Evolutionary conservation across 768 basidiomycete species (phyloP), one percentile per base, ranked within the genome.

Genomic region (Krasilnikovozyma curviuscula): DNA sequence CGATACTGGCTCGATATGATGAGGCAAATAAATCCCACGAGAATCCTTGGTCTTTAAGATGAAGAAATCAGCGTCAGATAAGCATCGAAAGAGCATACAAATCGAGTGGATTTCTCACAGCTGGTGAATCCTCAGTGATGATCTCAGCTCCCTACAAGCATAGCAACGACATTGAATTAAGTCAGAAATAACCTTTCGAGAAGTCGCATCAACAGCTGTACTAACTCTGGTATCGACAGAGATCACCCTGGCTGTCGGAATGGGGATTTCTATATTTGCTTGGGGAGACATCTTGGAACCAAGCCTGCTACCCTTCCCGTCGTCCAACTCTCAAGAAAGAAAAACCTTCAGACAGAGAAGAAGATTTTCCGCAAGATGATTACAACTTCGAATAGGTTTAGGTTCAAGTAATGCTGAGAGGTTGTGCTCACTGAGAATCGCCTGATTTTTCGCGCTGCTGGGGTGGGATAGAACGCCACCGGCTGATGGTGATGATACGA

Each of bases 1-100:
- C 18, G 88, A 93, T 14, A 98, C 80, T 21, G 85, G 84, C 66
- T 98, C 93, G 53, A 91, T 91, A 68, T 97, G 78, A 61, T 93
- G 89, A 46, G 93, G 93, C 28, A 98, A 73, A 67, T 97, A 97
- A 58, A 98, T 95, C 9, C 88, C 91, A 61, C 89, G 72, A 59
- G 84, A 88, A 65, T 95, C 89, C 55, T 86, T 70, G 34, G 83
- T 86, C 85, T 86, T 56, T 14, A 41, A 40, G 1, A 33, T 46
- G 52, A 49, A 34, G 31, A 46, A 24, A 46, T 38, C 18, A 38
- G 38, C 44, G 45, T 39, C 52, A 46, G 46, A 32, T 13, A 25
- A 30, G 25, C 31, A 33, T 56, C 38, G 55, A 52, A 43, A 29
- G 21, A n/a, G 25, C n/a, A n/a, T n/a, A n/a, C 16, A 21, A 13